Evolutionary conservation across 371 early-diverging fungal species (phyloP), one percentile per base, ranked within the genome.

Genomic region (Circinella minor): DNA sequence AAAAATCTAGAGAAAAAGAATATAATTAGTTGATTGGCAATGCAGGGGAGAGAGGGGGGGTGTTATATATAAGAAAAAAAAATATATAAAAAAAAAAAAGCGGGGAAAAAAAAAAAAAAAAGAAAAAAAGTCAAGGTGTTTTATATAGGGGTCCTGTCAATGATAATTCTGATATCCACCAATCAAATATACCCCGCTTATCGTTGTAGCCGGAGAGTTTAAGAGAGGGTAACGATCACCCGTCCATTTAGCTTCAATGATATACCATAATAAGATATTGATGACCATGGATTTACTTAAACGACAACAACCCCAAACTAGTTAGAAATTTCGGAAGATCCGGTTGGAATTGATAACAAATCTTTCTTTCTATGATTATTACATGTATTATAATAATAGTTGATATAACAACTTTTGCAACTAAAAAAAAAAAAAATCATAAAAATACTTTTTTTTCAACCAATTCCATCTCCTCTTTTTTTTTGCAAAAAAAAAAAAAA

Each of bases 141-240:
- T 17, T 51, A 15, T 51, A 51, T 51, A 17, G 51, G 5, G 8
- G 51, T 51, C 51, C 57, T 57, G 57, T 57, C 57, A 57, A 57
- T 57, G 57, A 57, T 57, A 57, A 9, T 51, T n/a, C 6, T 18
- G 27, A 57, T 54, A 57, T 57, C 57, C 57, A 57, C 57, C 57
- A 57, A 57, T 57, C 57, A 57, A 11, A 57, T 57, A 27, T 27
- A 57, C 57, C 57, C 57, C 57, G 57, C 57, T 57, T 57, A 57
- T 57, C 57, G 57, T 34, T 34, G 6, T 4, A 34, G 27, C 57
- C 57, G 20, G 34, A 18, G 27, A 57, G 36, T 6, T 5, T 27
- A 18, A n/a, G 17, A n/a, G 15, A 14, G 8, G 55, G 57, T 13
- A 18, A 57, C 57, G 57, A 57, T 57, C 57, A 57, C n/a, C 57